Base-by-base conservation (phyloP, 495 filamentous ascomycete genomes). In the Chaetomidium leptoderma region DNA sequence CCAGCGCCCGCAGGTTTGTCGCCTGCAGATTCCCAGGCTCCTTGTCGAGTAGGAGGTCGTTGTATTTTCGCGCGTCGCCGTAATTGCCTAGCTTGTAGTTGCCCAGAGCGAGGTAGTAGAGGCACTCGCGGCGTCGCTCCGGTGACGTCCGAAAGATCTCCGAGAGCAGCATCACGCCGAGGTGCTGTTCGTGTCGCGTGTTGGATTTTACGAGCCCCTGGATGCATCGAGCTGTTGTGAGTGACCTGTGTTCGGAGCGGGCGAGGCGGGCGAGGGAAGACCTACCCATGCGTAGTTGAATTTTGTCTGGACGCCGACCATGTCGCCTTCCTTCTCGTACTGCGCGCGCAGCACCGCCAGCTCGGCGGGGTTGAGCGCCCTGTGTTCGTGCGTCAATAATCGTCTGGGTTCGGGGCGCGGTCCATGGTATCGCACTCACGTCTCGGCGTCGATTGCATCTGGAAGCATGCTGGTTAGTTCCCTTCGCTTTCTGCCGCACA, bases 51-150 rank as follows among this genome's bases (percentile, higher is more conserved):
- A 98, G 76, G 17, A 90, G 75, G 59, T 98, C 93, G 69, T 98
- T 98, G 77, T 97, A 97, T 69, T 86, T 80, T 62, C 92, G 80
- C 42, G 93, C 92, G 70, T 98, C 92, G 27, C 85, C 91, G 68
- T 95, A 98, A 78, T 96, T 97, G 37, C 93, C 95, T 9, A 98
- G 84, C 76, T 96, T 95, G 84, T 91, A 98, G 76, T 98, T 95
- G 50, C 93, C 93, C 23, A 98, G 81, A 13, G 90, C 93, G 13
- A 98, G 82, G 72, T 98, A 98, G 78, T 96, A 98, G 29, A 97
- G 87, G 69, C 93, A 98, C 81, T 98, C 93, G 55, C 93, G 86
- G 57, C 95, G 86, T 57, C 93, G 88, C 65, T 97, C 93, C 44
- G 87, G 88, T 17, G 90, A 87, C 40, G 82, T 86, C 57, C 92